Evolutionary conservation across 306 rosid species (phyloP).

Genomic region (Cucumis melo): DNA sequence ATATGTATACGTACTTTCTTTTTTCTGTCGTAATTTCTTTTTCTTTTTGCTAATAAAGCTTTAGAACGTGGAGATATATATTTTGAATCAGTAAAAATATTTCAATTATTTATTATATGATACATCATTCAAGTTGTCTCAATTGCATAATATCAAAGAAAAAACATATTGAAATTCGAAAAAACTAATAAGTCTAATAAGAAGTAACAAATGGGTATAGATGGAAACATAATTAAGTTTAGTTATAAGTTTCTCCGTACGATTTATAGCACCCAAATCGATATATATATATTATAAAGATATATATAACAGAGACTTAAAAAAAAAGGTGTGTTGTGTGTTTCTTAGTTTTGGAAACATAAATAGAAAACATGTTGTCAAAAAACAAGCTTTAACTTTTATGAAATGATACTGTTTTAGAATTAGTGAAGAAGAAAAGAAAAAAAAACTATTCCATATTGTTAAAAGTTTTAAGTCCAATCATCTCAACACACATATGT

Average conservation of each 20-base stretch:
- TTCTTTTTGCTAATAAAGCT: too few relatives aligned
- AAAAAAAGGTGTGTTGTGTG: background rate
- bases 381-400: background rate
- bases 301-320: too few relatives aligned
- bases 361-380: background rate
- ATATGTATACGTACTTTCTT: too few relatives aligned
- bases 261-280: background rate
- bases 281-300: background rate
- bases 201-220: background rate
- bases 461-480: background rate
- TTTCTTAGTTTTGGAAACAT: background rate
- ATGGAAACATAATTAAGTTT: background rate
- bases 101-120: too few relatives aligned
- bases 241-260: background rate
- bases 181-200: background rate
- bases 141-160: background rate
- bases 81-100: too few relatives aligned
- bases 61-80: too few relatives aligned
- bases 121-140: too few relatives aligned
- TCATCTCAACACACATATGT: background rate
- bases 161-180: background rate
- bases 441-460: background rate
- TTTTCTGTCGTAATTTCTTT: too few relatives aligned
- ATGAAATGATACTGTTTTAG: background rate
- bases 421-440: background rate